These are phyloP conservation scores for Wickerhamomyces sp. DNA, from an alignment of 1,139 yeast species.

Conservation along the genomic window DNA sequence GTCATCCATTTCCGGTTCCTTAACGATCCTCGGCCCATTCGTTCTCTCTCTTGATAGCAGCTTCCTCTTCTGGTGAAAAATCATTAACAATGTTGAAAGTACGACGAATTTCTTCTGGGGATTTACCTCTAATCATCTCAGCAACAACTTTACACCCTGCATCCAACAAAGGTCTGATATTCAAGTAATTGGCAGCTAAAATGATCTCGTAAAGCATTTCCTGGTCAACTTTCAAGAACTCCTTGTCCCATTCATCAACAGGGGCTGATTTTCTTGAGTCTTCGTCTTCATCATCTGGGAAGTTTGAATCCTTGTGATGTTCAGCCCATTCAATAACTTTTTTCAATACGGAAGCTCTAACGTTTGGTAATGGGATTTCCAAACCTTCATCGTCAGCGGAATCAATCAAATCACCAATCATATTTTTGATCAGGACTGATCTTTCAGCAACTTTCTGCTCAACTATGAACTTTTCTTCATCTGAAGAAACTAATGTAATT, in stretches of 20 bases:
- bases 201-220: constrained; percentile 98
- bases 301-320: constrained; percentile 82
- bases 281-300: constrained; percentile 74
- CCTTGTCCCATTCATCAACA: constrained; percentile 95
- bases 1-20: too few relatives aligned
- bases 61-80: constrained; percentile 97
- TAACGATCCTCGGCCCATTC: constrained; percentile 99
- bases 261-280: constrained; percentile 81
- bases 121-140: constrained; percentile 94
- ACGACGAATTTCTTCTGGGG: constrained; percentile 94
- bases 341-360: constrained; percentile 77
- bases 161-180: constrained; percentile 87
- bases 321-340: constrained; percentile 97
- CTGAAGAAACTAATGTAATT: constrained; percentile 63
- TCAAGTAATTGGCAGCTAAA: constrained; percentile 91
- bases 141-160: constrained; percentile 98
- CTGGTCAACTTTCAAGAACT: constrained; percentile 93
- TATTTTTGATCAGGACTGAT: constrained; percentile 81
- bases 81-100: constrained; percentile 95
- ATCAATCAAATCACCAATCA: constrained; percentile 69
- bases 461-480: constrained; percentile 66
- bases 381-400: constrained; percentile 51
- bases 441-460: constrained; percentile 88
- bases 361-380: constrained; percentile 91
- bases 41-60: constrained; percentile 93